Evolutionary conservation across 1,139 yeast species (phyloP).

Genomic region (Diutina scorzettiae): DNA sequence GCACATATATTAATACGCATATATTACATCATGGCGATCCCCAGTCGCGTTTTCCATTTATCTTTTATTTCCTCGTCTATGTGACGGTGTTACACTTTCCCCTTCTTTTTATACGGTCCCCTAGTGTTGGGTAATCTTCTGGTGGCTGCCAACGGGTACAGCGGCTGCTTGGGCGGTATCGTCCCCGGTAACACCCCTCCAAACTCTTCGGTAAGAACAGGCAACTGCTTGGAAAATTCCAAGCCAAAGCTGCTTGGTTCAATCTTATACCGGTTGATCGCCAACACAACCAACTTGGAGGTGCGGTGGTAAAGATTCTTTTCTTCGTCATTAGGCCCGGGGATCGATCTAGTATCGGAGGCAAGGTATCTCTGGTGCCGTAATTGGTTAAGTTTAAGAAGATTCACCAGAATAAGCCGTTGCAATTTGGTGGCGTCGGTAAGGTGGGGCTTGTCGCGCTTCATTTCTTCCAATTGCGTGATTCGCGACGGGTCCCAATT

Average conservation of each 20-base stretch:
- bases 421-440: slow-evolving; percentile 27
- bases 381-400: slow-evolving; percentile 47
- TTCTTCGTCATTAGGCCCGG: slow-evolving; percentile 15
- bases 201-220: slow-evolving; percentile 64
- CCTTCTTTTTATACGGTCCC: slow-evolving; percentile 27
- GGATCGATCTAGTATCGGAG: slow-evolving; percentile 19
- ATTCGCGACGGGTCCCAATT: slow-evolving; percentile 40
- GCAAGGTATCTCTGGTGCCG: slow-evolving; percentile 46
- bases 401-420: slow-evolving; percentile 40
- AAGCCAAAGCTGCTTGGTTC: slow-evolving; percentile 21
- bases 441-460: slow-evolving; percentile 17
- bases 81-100: too few species aligned
- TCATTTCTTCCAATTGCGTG: slow-evolving; percentile 17
- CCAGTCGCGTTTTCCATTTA: too few species aligned
- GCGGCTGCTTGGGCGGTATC: slow-evolving; percentile 10
- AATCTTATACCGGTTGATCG: slow-evolving; percentile 19
- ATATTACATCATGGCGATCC: too few species aligned
- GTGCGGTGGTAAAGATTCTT: slow-evolving; percentile 29
- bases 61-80: too few species aligned
- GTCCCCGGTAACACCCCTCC: slow-evolving; percentile 70
- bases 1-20: too few species aligned
- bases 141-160: slow-evolving; percentile 11
- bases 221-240: slow-evolving; percentile 35
- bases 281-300: slow-evolving; percentile 21
- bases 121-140: slow-evolving; percentile 30